Conservation (phyloP, 2,329 filamentous ascomycete species). For the Xylaria hypoxylon region DNA sequence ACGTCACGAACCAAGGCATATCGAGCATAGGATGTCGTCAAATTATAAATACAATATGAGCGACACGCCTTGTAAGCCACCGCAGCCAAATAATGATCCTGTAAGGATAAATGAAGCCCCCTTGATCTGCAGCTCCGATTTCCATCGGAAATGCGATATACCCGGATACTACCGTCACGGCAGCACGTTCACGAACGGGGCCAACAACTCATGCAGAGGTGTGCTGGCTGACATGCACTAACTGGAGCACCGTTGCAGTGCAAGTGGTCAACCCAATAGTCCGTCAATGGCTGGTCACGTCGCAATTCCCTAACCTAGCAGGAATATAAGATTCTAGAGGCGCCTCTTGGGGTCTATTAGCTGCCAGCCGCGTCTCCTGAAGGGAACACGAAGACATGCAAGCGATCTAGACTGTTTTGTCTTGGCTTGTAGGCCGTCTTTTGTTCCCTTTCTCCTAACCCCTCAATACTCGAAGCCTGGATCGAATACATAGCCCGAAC, state of each 20-base stretch:
- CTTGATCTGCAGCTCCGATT: constrained; percentile 42
- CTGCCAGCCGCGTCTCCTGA: constrained; percentile 32
- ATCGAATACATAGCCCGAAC: constrained; percentile 16
- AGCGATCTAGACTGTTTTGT: constrained; percentile 36
- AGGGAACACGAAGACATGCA: constrained; percentile 21
- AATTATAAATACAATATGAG: constrained; percentile 34
- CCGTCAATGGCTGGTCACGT: constrained; percentile 25
- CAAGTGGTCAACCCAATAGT: constrained; percentile 26
- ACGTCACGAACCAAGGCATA: constrained; percentile 35
- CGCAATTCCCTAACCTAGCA: constrained; percentile 20
- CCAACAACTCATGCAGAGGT: constrained; percentile 37
- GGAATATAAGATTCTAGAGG: constrained; percentile 36
- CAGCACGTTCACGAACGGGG: constrained; percentile 38
- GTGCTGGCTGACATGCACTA: constrained; percentile 30
- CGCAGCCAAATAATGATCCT: constrained; percentile 29
- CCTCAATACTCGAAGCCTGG: constrained; percentile 16
- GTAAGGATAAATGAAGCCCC: constrained; percentile 41
- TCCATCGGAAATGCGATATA: constrained; percentile 46
- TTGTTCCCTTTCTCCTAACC: not conserved
- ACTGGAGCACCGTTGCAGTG: constrained; percentile 34
- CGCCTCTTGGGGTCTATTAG: constrained; percentile 32
- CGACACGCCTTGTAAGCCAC: constrained; percentile 23
- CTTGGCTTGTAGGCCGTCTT: constrained; percentile 12
- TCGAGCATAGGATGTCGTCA: constrained; percentile 17
- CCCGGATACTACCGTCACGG: constrained; percentile 49